Evolutionary conservation across 2,329 filamentous ascomycete species (phyloP).

Genomic region (Exophiala oligosperma): DNA sequence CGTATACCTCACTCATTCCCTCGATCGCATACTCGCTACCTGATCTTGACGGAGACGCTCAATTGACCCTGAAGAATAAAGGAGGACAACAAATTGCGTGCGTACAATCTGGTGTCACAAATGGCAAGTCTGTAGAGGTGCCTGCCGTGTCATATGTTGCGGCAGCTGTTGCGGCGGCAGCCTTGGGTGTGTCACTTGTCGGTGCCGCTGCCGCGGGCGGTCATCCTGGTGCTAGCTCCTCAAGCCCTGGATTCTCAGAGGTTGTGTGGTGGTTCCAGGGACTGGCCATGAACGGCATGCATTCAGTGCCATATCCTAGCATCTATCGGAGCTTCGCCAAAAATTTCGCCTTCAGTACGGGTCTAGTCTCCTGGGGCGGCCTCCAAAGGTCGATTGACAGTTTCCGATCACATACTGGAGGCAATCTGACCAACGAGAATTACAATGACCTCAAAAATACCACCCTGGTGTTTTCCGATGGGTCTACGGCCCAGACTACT

Average conservation of each 20-base stretch:
- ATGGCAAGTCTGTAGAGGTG: conserved; percentile 78
- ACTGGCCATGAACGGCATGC: conserved; percentile 94
- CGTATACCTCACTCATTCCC: conserved; percentile 75
- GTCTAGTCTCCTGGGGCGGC: conserved; percentile 76
- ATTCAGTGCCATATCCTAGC: conserved; percentile 82
- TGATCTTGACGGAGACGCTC: conserved; percentile 84
- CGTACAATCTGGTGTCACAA: conserved; percentile 76
- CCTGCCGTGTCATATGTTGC: conserved; percentile 80
- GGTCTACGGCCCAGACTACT: conserved; percentile 50
- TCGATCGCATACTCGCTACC: conserved; percentile 86
- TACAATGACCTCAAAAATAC: conserved; percentile 72
- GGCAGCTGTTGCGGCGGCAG: conserved; percentile 80
- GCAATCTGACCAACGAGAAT: conserved; percentile 79
- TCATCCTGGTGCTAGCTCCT: conserved; percentile 60
- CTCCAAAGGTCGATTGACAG: conserved; percentile 81
- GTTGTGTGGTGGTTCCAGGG: conserved; percentile 89
- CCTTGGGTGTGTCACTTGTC: conserved; percentile 70
- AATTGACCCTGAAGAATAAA: conserved; percentile 67
- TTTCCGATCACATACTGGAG: conserved; percentile 78
- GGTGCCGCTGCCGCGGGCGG: conserved; percentile 66
- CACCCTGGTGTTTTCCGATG: conserved; percentile 70
- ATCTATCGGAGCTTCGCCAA: conserved; percentile 87
- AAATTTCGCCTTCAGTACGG: conserved; percentile 91
- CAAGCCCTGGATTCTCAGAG: conserved; percentile 82
- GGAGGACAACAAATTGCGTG: conserved; percentile 72